Base-by-base conservation (phyloP, 768 basidiomycete species). In the Wakefieldia striispora region DNA sequence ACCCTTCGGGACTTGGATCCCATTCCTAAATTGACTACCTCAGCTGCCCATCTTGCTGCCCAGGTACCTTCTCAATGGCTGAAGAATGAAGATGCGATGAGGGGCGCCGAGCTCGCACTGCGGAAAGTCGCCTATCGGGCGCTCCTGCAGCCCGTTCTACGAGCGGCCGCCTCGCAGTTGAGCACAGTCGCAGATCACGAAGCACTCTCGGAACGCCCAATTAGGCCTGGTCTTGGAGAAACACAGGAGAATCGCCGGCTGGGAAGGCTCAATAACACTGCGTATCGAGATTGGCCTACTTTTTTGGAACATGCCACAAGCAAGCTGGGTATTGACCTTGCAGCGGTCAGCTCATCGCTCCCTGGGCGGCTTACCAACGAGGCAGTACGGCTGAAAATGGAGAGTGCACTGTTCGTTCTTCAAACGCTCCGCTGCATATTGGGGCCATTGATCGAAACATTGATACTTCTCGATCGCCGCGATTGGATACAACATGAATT, bases 61-160 rank as follows among this genome's bases (percentile, higher is more conserved):
- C 88, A 91, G 56, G 73, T 82, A 1, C 88, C 88, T 0, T 65
- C 72, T 12, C 73, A 80, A 41, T 91, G 88, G 88, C 60, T 75
- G 12, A 69, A 68, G 33, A 65, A 68, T 9, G 61, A 67, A 33
- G 61, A 51, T 12, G 55, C 72, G 10, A 52, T 58, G 23, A 62
- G 64, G 3, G 61, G 67, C 3, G 74, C 80, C 24, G 61, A 68
- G n/a, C 70, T 85, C 2, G 76, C 85, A 3, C 65, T 84, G 39
- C 76, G 81, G 17, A 90, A 90, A 61, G 79, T 88, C 40, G 78
- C 81, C 11, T 91, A 84, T 77, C 76, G 88, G 11, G 87, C 86
- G 0, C 69, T 88, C 26, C 67, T 89, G 1, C 78, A 73, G 17
- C 65, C 64, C 43, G 23, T 61, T 54, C 31, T 60, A 64, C 54